phyloP scores from a whole-genome alignment of 1,284 basidiomycete genomes.

The Cerrena zonata region DNA sequence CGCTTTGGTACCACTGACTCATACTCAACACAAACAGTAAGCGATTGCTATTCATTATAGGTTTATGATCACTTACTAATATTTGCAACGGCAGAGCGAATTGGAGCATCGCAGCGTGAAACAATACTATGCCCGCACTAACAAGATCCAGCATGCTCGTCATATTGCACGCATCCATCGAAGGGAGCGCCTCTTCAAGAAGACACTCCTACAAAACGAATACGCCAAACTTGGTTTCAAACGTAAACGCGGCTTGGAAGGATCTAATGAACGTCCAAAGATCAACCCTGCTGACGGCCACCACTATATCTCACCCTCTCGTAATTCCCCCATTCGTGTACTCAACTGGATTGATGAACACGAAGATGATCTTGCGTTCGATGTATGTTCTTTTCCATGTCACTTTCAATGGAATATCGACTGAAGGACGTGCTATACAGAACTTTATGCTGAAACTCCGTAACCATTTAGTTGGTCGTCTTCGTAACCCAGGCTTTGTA shows the following conservation, averaged over 20 bases:
- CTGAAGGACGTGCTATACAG: not conserved
- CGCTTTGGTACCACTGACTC: slow-evolving; percentile 21
- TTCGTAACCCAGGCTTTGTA: not conserved
- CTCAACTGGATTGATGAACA: not conserved
- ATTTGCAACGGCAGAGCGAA: too few relatives aligned
- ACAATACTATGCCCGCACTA: slow-evolving; percentile 3
- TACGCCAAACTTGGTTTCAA: too few relatives aligned
- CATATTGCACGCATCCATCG: slow-evolving; percentile 3
- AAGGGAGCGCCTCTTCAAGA: not conserved
- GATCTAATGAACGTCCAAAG: too few relatives aligned
- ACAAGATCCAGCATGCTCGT: not conserved
- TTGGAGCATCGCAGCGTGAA: slow-evolving; percentile 8
- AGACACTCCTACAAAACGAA: too few relatives aligned
- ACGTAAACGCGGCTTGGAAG: too few relatives aligned
- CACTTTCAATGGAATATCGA: not conserved
- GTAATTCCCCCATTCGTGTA: not conserved
- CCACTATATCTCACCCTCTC: not conserved
- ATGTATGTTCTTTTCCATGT: not conserved
- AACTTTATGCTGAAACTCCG: not conserved
- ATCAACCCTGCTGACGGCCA: too few relatives aligned
- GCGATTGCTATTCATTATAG: slow-evolving; percentile 5
- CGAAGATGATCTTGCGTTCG: too few relatives aligned
- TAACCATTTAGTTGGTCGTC: not conserved
- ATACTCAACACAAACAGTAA: slow-evolving; percentile 21
- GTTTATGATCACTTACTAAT: not conserved